Evolutionary conservation across 2,329 filamentous ascomycete genomes (phyloP).

Genomic region (Calonectria fujianensis): DNA sequence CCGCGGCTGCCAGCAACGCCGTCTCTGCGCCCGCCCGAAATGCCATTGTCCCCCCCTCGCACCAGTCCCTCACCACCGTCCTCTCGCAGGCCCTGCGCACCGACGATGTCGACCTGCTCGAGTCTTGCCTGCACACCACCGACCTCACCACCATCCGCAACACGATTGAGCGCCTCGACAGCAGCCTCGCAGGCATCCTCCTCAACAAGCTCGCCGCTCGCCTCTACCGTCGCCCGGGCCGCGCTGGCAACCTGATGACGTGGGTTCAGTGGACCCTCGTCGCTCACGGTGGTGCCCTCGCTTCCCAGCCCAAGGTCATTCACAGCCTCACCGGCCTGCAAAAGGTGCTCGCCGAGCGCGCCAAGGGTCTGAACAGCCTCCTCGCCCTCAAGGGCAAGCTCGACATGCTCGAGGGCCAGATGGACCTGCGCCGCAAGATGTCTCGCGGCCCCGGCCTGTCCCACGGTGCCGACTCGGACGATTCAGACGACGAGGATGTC

Average conservation of each 20-base stretch:
- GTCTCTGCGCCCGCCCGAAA: constrained; percentile 66
- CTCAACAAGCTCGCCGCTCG: constrained; percentile 90
- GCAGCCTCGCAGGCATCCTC: constrained; percentile 84
- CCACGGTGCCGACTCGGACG: constrained; percentile 68
- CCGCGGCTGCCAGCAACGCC: constrained; percentile 54
- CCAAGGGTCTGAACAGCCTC: constrained; percentile 86
- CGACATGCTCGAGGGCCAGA: constrained; percentile 93
- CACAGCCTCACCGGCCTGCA: constrained; percentile 86
- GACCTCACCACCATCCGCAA: constrained; percentile 86
- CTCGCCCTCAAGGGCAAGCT: constrained; percentile 95
- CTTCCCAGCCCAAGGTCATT: constrained; percentile 88
- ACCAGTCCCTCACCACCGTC: constrained; percentile 92
- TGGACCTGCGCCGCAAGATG: constrained; percentile 84
- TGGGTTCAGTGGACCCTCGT: constrained; percentile 98
- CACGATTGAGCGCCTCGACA: constrained; percentile 94
- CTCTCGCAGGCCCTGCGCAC: constrained; percentile 94
- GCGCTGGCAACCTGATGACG: constrained; percentile 91
- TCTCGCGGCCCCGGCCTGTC: constrained; percentile 65
- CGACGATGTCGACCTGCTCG: constrained; percentile 91
- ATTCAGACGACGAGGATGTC: constrained; percentile 79
- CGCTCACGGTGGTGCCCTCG: constrained; percentile 92
- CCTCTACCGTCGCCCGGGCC: constrained; percentile 89
- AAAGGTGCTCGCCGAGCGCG: constrained; percentile 90
- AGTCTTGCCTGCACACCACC: constrained; percentile 90
- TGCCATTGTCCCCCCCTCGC: constrained; percentile 77